Conservation (phyloP, 2,329 filamentous ascomycete species). For the Anisogramma anomala region DNA sequence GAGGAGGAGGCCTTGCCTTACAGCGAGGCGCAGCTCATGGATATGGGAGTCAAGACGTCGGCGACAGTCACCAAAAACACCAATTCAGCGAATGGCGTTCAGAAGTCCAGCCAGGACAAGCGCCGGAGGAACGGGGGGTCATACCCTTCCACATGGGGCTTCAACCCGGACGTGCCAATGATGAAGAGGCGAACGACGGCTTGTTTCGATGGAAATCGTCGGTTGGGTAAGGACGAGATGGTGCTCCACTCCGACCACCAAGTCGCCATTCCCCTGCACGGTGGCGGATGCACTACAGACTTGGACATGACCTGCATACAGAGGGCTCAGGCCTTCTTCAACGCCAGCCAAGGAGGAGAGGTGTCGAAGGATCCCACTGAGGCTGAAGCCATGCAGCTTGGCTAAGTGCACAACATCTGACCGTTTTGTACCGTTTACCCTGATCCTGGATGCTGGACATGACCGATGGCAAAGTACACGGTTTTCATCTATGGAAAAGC, state of each 20-base stretch:
- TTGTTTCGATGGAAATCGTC: slow-evolving; percentile 77
- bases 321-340: slow-evolving; percentile 73
- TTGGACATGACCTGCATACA: slow-evolving; percentile 83
- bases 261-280: slow-evolving; percentile 70
- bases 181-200: slow-evolving; percentile 96
- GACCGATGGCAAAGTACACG: too few relatives aligned
- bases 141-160: slow-evolving; percentile 90
- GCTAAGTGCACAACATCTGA: too few relatives aligned
- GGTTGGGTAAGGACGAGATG: slow-evolving; percentile 97
- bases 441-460: slow-evolving; percentile 5
- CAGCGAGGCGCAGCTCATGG: slow-evolving; percentile 44
- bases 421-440: too few relatives aligned
- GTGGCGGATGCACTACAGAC: slow-evolving; percentile 75
- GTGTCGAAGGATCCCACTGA: slow-evolving; percentile 58
- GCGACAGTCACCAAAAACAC: slow-evolving; percentile 46
- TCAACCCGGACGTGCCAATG: slow-evolving; percentile 84
- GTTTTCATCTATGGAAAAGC: too few relatives aligned
- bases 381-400: slow-evolving; percentile 42
- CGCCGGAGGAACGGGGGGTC: slow-evolving; percentile 86
- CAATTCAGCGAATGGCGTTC: slow-evolving; percentile 44
- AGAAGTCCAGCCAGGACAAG: slow-evolving; percentile 50
- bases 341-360: slow-evolving; percentile 74
- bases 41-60: slow-evolving; percentile 27
- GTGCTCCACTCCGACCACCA: slow-evolving; percentile 95
- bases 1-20: slow-evolving; percentile 44